A percentile compares a stretch with the other conserved stretches of the same genome.
Conservation (phyloP, 257 asterid species). For the Sherardia arvensis region DNA sequence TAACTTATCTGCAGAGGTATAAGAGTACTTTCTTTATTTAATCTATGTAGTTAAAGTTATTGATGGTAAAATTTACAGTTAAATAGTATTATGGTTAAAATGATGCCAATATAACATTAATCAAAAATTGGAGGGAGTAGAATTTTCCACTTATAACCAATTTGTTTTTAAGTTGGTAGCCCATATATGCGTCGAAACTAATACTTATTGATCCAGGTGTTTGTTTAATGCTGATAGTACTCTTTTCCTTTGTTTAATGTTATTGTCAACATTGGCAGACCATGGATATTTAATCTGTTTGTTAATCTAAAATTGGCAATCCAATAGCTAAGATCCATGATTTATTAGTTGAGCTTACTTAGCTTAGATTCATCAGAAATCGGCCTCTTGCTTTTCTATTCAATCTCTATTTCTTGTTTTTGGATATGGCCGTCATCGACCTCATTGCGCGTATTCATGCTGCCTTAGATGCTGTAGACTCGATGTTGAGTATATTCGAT, state of each 20-base stretch:
- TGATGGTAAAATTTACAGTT: too few species aligned
- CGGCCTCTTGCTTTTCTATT: background rate
- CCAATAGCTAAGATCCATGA: background rate
- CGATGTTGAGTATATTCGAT: too few species aligned
- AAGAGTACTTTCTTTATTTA: too few species aligned
- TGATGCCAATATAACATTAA: too few species aligned
- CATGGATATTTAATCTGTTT: background rate
- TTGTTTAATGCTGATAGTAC: background rate
- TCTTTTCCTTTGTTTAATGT: too few species aligned
- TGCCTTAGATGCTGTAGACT: background rate
- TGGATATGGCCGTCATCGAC: background rate
- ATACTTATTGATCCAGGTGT: background rate
- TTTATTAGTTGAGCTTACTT: background rate
- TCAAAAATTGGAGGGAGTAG: too few species aligned
- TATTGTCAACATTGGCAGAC: background rate
- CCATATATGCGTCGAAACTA: too few species aligned
- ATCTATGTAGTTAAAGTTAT: too few species aligned
- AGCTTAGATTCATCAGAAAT: background rate
- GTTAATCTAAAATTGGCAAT: background rate
- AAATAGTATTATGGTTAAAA: too few species aligned
- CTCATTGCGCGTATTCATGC: background rate
- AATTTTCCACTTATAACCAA: too few species aligned
- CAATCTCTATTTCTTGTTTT: background rate
- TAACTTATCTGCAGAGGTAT: too few species aligned
- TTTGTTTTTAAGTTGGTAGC: too few species aligned